Evolutionary conservation across 768 basidiomycete genomes (phyloP).

Genomic region (Stropharia rugosoannulata): DNA sequence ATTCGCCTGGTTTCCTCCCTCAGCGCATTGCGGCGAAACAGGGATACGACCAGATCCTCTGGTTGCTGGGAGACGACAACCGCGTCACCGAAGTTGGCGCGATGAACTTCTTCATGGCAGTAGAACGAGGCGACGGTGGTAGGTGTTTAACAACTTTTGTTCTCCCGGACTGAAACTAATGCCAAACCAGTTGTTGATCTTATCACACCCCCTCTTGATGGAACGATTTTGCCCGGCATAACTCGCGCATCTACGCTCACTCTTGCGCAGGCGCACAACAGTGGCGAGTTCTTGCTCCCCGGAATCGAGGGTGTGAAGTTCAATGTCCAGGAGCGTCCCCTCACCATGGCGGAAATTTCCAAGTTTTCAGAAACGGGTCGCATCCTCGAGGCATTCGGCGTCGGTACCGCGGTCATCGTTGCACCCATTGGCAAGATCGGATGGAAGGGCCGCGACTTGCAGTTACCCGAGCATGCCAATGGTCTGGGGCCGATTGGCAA

Average conservation of each 20-base stretch:
- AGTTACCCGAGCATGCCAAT: constrained; percentile 46
- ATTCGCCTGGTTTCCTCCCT: constrained; percentile 59
- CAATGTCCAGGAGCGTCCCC: constrained; percentile 51
- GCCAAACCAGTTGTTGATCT: constrained; percentile 58
- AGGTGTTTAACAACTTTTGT: constrained; percentile 15
- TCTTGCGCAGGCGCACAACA: constrained; percentile 61
- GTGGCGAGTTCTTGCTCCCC: constrained; percentile 43
- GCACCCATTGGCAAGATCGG: constrained; percentile 62
- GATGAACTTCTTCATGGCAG: constrained; percentile 81
- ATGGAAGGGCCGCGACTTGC: constrained; percentile 42
- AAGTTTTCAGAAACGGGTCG: constrained; percentile 46
- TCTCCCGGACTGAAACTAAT: background rate
- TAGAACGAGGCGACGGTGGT: constrained; percentile 60
- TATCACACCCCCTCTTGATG: constrained; percentile 81
- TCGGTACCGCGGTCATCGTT: constrained; percentile 77
- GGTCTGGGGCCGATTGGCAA: constrained; percentile 57
- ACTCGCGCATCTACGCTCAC: constrained; percentile 75
- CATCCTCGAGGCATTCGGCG: constrained; percentile 73
- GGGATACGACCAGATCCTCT: constrained; percentile 79
- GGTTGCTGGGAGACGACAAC: constrained; percentile 63
- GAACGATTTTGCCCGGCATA: constrained; percentile 90
- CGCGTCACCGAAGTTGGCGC: constrained; percentile 61
- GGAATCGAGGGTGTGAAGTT: constrained; percentile 33
- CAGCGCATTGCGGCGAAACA: constrained; percentile 62
- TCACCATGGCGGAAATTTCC: constrained; percentile 61